A percentile compares a stretch with the other conserved stretches of the same genome.
Conservation (phyloP, 2,329 filamentous ascomycete genomes). For the Cordyceps militaris region DNA sequence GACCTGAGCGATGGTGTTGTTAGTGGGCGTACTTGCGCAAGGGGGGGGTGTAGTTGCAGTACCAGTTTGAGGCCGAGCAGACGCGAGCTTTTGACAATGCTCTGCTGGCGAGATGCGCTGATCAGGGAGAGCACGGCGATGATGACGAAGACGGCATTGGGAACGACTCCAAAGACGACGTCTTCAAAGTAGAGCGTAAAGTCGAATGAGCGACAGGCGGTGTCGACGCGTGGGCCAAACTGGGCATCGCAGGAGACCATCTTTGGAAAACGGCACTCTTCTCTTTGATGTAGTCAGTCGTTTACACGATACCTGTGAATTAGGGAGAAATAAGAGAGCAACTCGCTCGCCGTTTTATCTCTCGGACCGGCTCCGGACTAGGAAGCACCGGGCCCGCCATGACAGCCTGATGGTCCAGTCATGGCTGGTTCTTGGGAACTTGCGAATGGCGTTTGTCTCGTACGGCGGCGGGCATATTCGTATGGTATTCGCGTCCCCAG, state of each 20-base stretch:
- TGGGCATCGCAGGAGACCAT: conserved; percentile 1
- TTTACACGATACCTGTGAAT: background rate
- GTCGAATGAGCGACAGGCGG: background rate
- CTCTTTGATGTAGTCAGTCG: background rate
- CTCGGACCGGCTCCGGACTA: background rate
- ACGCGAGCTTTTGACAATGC: background rate
- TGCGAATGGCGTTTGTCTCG: too few relatives aligned
- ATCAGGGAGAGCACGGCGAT: background rate
- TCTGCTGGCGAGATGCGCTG: background rate
- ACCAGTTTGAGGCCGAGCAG: conserved; percentile 1
- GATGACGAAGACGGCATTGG: background rate
- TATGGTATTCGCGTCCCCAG: background rate
- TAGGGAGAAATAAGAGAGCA: too few relatives aligned
- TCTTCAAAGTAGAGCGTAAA: conserved; percentile 11
- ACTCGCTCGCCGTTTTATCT: too few relatives aligned
- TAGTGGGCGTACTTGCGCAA: background rate
- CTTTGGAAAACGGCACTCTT: background rate
- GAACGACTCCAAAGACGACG: background rate
- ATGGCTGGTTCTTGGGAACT: too few relatives aligned
- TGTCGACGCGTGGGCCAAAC: conserved; percentile 10
- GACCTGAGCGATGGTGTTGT: background rate
- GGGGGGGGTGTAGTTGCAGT: background rate
- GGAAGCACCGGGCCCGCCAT: too few relatives aligned
- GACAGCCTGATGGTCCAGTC: too few relatives aligned
- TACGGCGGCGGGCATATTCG: too few relatives aligned